phyloP scores from a whole-genome alignment of 73 alveolate genomes.

The Vitrella brassicaformis region DNA sequence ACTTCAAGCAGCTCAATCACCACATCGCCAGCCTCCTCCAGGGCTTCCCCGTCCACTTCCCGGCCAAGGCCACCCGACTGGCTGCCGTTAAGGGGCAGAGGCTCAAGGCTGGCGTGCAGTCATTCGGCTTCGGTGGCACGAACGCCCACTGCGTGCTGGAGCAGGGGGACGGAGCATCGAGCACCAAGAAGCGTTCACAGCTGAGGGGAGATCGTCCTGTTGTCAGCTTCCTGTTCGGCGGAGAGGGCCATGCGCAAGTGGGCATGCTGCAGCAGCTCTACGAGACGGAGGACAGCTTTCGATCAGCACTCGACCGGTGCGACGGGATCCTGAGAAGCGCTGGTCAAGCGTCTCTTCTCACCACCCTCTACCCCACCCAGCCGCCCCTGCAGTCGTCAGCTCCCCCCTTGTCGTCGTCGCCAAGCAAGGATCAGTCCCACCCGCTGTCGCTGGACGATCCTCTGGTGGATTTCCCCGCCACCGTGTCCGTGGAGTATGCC shows the following conservation, averaged over 20 bases:
- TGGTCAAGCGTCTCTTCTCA: too few relatives aligned
- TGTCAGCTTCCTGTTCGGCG: background rate
- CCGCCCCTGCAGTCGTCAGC: too few relatives aligned
- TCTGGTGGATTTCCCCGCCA: background rate
- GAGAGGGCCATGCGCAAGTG: background rate
- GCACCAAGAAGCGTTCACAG: too few relatives aligned
- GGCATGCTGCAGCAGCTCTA: background rate
- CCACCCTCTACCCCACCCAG: background rate
- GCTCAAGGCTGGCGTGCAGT: too few relatives aligned
- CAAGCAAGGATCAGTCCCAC: background rate
- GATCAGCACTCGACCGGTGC: background rate
- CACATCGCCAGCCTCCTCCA: slow-evolving; percentile 11
- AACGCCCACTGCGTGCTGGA: background rate
- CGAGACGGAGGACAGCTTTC: background rate
- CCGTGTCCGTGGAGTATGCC: background rate
- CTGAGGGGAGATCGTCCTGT: too few relatives aligned
- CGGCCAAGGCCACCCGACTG: background rate
- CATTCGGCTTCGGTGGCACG: slow-evolving; percentile 5
- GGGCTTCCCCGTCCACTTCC: background rate
- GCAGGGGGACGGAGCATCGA: too few relatives aligned
- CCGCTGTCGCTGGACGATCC: background rate
- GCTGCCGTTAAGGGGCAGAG: background rate
- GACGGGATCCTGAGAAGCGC: background rate
- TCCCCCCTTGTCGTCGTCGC: background rate
- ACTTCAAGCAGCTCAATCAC: slow-evolving; percentile 16